Base-by-base conservation (phyloP, 129 eudicot genomes). In the Centrapalus pauciflorus region DNA sequence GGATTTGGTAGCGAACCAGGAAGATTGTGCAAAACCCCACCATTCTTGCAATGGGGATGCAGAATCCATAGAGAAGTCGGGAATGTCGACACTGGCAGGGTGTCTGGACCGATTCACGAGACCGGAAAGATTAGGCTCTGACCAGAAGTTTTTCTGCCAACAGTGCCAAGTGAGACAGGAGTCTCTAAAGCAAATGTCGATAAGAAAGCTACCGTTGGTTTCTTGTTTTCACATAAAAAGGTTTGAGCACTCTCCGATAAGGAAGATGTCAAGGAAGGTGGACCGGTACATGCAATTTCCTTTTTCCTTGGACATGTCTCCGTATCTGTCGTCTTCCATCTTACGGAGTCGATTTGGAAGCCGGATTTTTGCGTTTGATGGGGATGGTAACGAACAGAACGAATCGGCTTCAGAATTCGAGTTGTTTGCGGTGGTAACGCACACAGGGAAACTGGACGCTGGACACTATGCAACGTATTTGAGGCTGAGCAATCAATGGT, bases 101-200 rank as follows among this genome's bases (percentile, higher is more conserved):
- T 92, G 98, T 73, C 73, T 92, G 54, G 95, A 88, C 74, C 87
- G 83, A 12, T 92, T 88, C 65, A 92, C 98, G 10, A 77, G 89
- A 73, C 85, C 96, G 0, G 98, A 92, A 82, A 80, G 76, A 68
- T 79, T 92, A 51, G 98, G 96, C 17, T 73, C 96, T 5, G 98
- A 92, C 82, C 98, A 92, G 64, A 92, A 92, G 66, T 84, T 88
- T 57, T 85, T 81, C 80, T 92, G 98, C 79, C 95, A 88, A 63
- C 83, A 83, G 51, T 92, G 98, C 49, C 80, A 85, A 77, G 81
- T 83, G 20, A 76, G 91, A 63, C 98, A 87, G 48, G 98, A 93
- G 66, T 93, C 98, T 33, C 84, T 85, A 4, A 93, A 93, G 56
- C 96, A 93, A 54, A 88, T 93, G 98, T 93, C 98, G 0, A 81